These are phyloP conservation scores for Rhodotorula toruloides DNA, from an alignment of 768 basidiomycete species.

Conservation along the genomic window DNA sequence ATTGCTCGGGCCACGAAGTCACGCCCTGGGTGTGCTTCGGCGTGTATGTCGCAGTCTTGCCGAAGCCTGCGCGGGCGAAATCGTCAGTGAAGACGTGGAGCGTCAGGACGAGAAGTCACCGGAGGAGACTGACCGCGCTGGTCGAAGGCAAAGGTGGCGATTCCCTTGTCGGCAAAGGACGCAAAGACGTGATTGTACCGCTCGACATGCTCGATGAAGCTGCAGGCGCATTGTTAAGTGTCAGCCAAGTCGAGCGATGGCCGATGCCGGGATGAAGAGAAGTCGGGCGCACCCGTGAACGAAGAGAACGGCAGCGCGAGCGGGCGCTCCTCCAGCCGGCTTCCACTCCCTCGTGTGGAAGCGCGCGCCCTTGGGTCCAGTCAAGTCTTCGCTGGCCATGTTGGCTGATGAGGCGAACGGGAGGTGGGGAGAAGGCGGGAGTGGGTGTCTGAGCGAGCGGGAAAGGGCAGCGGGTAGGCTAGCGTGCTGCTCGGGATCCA, in stretches of 20 bases:
- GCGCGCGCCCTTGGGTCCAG: not conserved
- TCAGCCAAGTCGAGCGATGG: not conserved
- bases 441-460: not conserved
- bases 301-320: constrained; percentile 19
- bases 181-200: constrained; percentile 41
- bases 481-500: no score
- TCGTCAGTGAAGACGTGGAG: not conserved
- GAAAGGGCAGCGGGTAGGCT: no score
- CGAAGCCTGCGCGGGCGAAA: constrained; percentile 29
- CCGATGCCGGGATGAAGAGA: not conserved
- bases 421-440: not conserved
- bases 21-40: constrained; percentile 28
- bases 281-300: constrained; percentile 31
- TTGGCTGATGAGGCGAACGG: no score
- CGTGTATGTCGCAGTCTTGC: constrained; percentile 32
- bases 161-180: constrained; percentile 28
- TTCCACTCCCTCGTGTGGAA: constrained; percentile 37
- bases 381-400: not conserved
- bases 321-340: not conserved
- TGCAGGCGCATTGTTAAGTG: not conserved
- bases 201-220: constrained; percentile 38
- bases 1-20: constrained; percentile 30
- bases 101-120: not conserved
- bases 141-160: constrained; percentile 41
- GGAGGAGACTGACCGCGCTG: constrained; percentile 31